Conservation (phyloP, 106 monocot genomes). For the Gastrodia elata region DNA sequence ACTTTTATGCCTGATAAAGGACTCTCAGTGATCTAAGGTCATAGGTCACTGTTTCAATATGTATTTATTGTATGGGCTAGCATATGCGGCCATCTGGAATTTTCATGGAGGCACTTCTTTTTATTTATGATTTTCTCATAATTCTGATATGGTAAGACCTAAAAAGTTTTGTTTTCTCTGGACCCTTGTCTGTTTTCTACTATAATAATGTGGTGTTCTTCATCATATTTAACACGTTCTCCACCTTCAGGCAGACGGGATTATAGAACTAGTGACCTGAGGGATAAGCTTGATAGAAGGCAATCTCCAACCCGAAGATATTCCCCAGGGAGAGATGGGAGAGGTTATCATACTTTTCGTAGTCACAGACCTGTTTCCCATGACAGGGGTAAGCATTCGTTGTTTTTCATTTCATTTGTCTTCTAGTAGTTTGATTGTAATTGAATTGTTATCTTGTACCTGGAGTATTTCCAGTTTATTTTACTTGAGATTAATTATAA, state of each 20-base stretch:
- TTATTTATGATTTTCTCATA: slow-evolving; percentile 44
- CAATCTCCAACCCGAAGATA: slow-evolving; percentile 59
- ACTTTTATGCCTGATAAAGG: slow-evolving; percentile 18
- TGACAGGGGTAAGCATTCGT: slow-evolving; percentile 46
- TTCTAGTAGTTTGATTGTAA: not conserved
- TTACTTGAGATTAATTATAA: not conserved
- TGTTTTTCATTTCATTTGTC: not conserved
- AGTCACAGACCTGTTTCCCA: slow-evolving; percentile 32
- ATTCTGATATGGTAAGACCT: slow-evolving; percentile 48
- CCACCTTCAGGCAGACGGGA: slow-evolving; percentile 51
- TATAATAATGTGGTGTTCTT: slow-evolving; percentile 7
- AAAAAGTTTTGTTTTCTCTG: slow-evolving; percentile 14
- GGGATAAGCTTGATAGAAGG: slow-evolving; percentile 70
- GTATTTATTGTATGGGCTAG: slow-evolving; percentile 24
- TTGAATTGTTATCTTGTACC: not conserved
- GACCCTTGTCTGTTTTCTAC: slow-evolving; percentile 1
- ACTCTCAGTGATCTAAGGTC: slow-evolving; percentile 17
- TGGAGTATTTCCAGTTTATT: not conserved
- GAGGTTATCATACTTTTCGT: slow-evolving; percentile 39
- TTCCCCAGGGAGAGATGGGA: slow-evolving; percentile 68
- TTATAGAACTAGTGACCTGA: slow-evolving; percentile 54
- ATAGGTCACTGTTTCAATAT: slow-evolving; percentile 23
- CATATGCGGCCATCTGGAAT: slow-evolving; percentile 35
- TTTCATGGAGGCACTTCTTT: slow-evolving; percentile 31
- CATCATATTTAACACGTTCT: slow-evolving; percentile 7